Conservation (phyloP, 768 basidiomycete genomes). For the Leccinum disarticulatum region DNA sequence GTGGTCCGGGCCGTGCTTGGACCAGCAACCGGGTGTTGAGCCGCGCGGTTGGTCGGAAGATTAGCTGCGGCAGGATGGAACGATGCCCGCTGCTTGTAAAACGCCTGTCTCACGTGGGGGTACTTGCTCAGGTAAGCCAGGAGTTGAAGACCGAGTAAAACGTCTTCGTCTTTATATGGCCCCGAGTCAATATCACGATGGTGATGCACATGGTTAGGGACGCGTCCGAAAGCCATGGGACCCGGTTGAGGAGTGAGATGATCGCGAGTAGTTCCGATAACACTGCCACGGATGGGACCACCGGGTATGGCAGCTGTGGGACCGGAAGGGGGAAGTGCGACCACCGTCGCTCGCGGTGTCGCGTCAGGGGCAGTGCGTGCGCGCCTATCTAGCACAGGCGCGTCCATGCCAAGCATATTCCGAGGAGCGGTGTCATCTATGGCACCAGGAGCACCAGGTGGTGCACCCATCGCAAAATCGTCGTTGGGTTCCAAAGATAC, state of each 20-base stretch:
- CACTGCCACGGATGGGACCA: constrained; percentile 17
- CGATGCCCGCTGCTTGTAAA: constrained; percentile 84
- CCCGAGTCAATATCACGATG: constrained; percentile 47
- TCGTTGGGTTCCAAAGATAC: constrained; percentile 80
- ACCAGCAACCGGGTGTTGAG: constrained; percentile 25
- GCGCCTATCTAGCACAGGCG: constrained; percentile 30
- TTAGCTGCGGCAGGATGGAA: constrained; percentile 74
- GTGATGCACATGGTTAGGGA: constrained; percentile 38
- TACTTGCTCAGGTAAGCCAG: constrained; percentile 97
- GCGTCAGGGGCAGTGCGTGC: constrained; percentile 50
- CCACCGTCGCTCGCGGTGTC: constrained; percentile 62
- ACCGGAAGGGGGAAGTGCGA: constrained; percentile 48
- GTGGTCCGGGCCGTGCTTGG: constrained; percentile 25
- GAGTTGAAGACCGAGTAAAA: constrained; percentile 85
- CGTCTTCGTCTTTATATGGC: constrained; percentile 92
- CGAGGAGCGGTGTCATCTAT: constrained; percentile 40
- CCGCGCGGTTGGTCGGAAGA: constrained; percentile 33
- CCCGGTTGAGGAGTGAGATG: constrained; percentile 10
- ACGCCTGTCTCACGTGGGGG: constrained; percentile 93
- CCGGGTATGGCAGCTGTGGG: constrained; percentile 11
- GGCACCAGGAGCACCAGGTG: constrained; percentile 88
- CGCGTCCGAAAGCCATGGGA: constrained; percentile 21
- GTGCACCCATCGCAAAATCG: constrained; percentile 87
- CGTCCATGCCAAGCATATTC: constrained; percentile 28
- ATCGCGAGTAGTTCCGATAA: constrained; percentile 18